Conservation (phyloP, 768 basidiomycete genomes). For the Cantharellus anzutake region DNA sequence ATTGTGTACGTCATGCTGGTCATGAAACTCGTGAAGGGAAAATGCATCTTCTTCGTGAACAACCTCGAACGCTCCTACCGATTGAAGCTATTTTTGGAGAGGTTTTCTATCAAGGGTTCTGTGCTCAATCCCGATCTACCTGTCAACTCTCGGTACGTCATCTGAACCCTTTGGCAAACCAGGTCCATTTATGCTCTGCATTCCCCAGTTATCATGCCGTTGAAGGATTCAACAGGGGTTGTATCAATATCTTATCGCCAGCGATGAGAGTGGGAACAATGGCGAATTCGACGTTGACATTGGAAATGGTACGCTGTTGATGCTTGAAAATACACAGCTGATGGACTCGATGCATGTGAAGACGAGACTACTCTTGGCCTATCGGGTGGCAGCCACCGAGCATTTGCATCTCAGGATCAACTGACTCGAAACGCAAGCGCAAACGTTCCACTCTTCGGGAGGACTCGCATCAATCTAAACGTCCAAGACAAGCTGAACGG, state of each 20-base stretch:
- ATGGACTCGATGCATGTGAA: constrained; percentile 13
- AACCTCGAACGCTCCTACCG: constrained; percentile 88
- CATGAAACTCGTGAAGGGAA: constrained; percentile 85
- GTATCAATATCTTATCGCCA: constrained; percentile 96
- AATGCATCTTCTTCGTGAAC: constrained; percentile 93
- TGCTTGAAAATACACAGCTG: constrained; percentile 21
- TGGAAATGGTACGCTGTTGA: constrained; percentile 17
- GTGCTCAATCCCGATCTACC: constrained; percentile 94
- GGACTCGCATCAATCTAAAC: background rate
- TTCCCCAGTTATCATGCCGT: constrained; percentile 75
- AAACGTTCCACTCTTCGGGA: background rate
- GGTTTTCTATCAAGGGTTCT: constrained; percentile 90
- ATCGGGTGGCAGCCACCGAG: background rate
- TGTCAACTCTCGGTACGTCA: constrained; percentile 60
- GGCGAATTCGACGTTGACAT: constrained; percentile 32
- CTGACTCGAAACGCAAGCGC: constrained; percentile 4
- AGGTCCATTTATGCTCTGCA: background rate
- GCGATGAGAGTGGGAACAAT: constrained; percentile 61
- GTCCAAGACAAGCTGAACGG: constrained; percentile 26
- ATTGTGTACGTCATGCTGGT: constrained; percentile 92
- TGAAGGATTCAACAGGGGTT: constrained; percentile 96
- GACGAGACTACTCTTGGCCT: constrained; percentile 13
- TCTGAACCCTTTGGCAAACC: background rate
- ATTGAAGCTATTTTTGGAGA: constrained; percentile 93
- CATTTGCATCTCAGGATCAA: background rate